Base-by-base conservation (phyloP, 495 filamentous ascomycete species). In the Penicillium chermesinum region DNA sequence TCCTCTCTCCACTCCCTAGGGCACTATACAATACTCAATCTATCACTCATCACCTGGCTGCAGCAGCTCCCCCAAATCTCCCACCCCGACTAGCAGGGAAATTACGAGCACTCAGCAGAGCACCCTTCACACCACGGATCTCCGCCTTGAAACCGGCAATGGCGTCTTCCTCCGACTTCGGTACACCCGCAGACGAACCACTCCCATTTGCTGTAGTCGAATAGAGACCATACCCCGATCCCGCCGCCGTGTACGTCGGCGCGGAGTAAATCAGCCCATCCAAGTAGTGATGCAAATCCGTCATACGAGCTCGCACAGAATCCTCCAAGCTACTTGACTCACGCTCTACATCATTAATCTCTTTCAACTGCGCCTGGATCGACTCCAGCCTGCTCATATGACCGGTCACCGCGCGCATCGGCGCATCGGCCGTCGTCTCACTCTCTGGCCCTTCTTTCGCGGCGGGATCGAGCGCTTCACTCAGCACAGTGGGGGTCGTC, bases 91-190 rank as follows among this genome's bases (percentile, higher is more conserved):
- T 65, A 14, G 75, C 60, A 22, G 80, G 80, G 48, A 83, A 83
- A 53, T 82, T 83, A 50, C 82, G 74, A 14, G 90, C 83, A 72
- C 84, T 91, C 61, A 98, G 58, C 64, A 98, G 70, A 38, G 91
- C 85, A 14, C 93, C 91, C 74, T 98, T 98, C n/a, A 97, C 82
- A 52, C 88, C 80, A 41, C 89, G 73, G 50, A 98, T 95, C 61
- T 94, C 88, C 17, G 83, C 78, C 67, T 86, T 91, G 13, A 94
- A 79, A 59, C 74, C 80, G 20, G 80, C 77, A 49, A 95, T 84
- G 52, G 84, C 86, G 62, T 96, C 91, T 32, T 90, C 77, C 58
- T 83, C 79, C 52, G 68, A 70, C 68, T 79, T 72, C 21, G 44
- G 72, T 53, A 57, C 67, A 49, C 39, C 67, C 60, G 47, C 66